phyloP scores from a whole-genome alignment of 2,329 filamentous ascomycete species.

The Paraphaeosphaeria minitans region DNA sequence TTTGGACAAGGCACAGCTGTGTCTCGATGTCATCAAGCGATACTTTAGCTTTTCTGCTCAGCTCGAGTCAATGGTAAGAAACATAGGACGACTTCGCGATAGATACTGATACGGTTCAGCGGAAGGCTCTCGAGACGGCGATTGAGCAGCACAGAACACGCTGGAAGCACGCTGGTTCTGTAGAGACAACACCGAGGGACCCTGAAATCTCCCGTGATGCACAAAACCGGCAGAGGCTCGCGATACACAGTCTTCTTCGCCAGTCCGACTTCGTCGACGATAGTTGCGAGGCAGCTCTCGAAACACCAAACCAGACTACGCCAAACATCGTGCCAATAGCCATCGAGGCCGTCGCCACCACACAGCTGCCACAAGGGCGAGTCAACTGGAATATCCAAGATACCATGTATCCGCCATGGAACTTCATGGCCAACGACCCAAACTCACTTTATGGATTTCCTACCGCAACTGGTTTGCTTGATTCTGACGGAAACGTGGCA shows the following conservation, averaged over 20 bases:
- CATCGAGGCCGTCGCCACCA: neutral
- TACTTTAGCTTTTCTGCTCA: conserved; percentile 4
- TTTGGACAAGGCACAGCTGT: conserved; percentile 1
- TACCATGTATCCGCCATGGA: conserved; percentile 2
- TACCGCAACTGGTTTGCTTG: neutral
- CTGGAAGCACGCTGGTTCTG: neutral
- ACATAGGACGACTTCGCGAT: neutral
- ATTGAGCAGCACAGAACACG: conserved; percentile 1
- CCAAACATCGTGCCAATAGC: neutral
- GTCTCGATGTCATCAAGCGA: neutral
- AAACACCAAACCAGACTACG: neutral
- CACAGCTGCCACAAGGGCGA: neutral
- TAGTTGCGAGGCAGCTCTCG: conserved; percentile 1
- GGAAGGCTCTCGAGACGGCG: neutral
- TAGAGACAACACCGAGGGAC: neutral
- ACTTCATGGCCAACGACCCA: neutral
- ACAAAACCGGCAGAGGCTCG: conserved; percentile 1
- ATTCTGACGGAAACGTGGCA: neutral
- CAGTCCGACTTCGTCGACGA: conserved; percentile 4
- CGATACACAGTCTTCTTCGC: neutral
- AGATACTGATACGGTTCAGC: neutral
- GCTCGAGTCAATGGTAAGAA: neutral
- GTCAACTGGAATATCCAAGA: conserved; percentile 2
- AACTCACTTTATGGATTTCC: neutral
- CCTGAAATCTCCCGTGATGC: neutral